phyloP scores from a whole-genome alignment of 2,329 filamentous ascomycete species.

The Cucurbitaria berberidis region DNA sequence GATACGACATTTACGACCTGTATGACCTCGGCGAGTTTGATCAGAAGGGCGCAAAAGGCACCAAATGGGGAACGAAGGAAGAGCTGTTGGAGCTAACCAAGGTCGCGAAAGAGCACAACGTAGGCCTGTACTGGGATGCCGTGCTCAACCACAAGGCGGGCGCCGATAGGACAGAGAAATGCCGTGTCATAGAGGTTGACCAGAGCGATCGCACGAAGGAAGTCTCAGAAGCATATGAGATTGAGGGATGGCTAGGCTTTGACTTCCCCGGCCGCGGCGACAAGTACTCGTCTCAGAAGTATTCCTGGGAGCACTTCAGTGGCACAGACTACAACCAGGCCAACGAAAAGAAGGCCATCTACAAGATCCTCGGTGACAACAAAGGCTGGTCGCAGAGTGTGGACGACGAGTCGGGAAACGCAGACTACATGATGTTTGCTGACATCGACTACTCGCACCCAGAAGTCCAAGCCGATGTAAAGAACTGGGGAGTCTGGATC shows the following conservation, averaged over 20 bases:
- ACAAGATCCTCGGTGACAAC: conserved; percentile 67
- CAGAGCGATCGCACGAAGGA: conserved; percentile 62
- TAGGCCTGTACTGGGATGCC: conserved; percentile 71
- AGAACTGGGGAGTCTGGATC: conserved; percentile 72
- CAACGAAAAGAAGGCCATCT: conserved; percentile 66
- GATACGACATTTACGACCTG: conserved; percentile 68
- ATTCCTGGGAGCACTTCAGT: conserved; percentile 71
- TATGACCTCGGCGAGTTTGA: conserved; percentile 76
- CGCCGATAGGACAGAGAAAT: conserved; percentile 69
- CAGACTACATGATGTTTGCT: conserved; percentile 74
- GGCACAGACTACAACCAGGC: conserved; percentile 70
- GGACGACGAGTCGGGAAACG: conserved; percentile 69
- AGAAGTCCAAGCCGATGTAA: conserved; percentile 69
- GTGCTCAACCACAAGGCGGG: conserved; percentile 76
- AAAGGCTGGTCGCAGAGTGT: conserved; percentile 70
- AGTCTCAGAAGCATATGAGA: conserved; percentile 63
- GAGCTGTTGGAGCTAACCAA: conserved; percentile 63
- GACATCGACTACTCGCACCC: conserved; percentile 67
- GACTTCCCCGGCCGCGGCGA: conserved; percentile 67
- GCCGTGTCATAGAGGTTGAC: conserved; percentile 69
- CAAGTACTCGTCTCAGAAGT: conserved; percentile 67
- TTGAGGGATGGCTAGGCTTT: conserved; percentile 72
- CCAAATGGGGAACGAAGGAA: conserved; percentile 72
- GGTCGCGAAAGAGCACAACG: conserved; percentile 58
- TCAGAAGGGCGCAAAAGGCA: conserved; percentile 67